phyloP scores from a whole-genome alignment of 352 stramenopile species.

The Aphanomyces euteiches region DNA sequence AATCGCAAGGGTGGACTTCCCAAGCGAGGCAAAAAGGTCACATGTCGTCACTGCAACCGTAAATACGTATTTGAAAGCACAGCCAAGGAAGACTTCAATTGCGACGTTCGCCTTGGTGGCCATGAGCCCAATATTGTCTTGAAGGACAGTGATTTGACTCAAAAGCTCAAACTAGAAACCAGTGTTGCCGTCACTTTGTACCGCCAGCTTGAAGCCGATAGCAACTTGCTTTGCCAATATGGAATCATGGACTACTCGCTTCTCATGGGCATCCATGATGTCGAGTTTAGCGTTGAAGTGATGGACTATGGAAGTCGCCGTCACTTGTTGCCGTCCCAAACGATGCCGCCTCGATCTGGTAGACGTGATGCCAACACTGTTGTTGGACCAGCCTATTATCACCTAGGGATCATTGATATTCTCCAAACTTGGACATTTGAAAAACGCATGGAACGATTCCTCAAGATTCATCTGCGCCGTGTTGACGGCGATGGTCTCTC shows the following conservation, averaged over 20 bases:
- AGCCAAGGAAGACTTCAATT: slow-evolving; percentile 58
- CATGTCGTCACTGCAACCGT: slow-evolving; percentile 84
- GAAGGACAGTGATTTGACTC: slow-evolving; percentile 84
- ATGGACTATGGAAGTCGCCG: slow-evolving; percentile 34
- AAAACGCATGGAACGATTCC: slow-evolving; percentile 83
- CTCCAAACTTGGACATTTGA: slow-evolving; percentile 86
- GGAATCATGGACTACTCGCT: slow-evolving; percentile 92
- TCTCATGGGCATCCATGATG: slow-evolving; percentile 86
- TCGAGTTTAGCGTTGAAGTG: slow-evolving; percentile 79
- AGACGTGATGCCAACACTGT: slow-evolving; percentile 86
- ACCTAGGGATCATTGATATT: slow-evolving; percentile 89
- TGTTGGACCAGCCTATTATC: slow-evolving; percentile 84
- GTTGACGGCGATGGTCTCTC: slow-evolving; percentile 78
- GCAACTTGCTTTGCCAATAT: slow-evolving; percentile 77
- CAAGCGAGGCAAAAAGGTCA: slow-evolving; percentile 84
- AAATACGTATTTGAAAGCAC: slow-evolving; percentile 75
- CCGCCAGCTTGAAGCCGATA: slow-evolving; percentile 74
- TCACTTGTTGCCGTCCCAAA: slow-evolving; percentile 45
- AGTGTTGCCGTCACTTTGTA: slow-evolving; percentile 68
- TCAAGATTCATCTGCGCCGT: slow-evolving; percentile 83
- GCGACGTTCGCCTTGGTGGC: slow-evolving; percentile 61
- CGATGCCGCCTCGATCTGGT: slow-evolving; percentile 59
- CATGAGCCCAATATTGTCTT: slow-evolving; percentile 87
- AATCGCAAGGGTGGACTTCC: slow-evolving; percentile 76
- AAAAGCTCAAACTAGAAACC: slow-evolving; percentile 83